Percentiles rank a stretch among this genome's conserved stretches.
phyloP scores from a whole-genome alignment of 805 yeast species.

The Candida ipomoeae region DNA sequence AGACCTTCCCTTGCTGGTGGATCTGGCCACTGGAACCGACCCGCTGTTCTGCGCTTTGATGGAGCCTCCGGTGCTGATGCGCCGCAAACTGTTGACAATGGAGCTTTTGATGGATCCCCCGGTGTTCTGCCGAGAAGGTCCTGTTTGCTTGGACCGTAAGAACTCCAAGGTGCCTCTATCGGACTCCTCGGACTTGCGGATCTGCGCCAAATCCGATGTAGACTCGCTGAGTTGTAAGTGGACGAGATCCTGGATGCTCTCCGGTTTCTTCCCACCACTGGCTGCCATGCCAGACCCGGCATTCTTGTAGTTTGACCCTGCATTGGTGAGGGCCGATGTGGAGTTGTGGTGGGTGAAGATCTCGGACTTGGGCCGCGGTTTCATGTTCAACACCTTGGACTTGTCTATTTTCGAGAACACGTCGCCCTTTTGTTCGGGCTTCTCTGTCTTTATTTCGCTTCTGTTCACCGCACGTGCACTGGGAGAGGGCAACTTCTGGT shows the following conservation, averaged over 20 bases:
- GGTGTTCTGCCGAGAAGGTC: slow-evolving; percentile 28
- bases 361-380: slow-evolving; percentile 15
- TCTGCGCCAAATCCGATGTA: slow-evolving; percentile 16
- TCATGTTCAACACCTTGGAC: slow-evolving; percentile 25
- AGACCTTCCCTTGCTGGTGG: background rate
- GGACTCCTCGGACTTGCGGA: slow-evolving; percentile 19
- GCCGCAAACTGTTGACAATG: slow-evolving; percentile 32
- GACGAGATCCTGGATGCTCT: slow-evolving; percentile 28
- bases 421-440: slow-evolving; percentile 19
- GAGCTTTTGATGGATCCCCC: slow-evolving; percentile 38
- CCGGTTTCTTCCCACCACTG: background rate
- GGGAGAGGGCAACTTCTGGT: background rate
- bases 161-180: slow-evolving; percentile 32
- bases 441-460: background rate
- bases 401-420: slow-evolving; percentile 44
- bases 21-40: background rate
- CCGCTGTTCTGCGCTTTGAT: slow-evolving; percentile 17
- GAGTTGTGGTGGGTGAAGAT: slow-evolving; percentile 1
- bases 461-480: background rate
- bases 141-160: slow-evolving; percentile 31
- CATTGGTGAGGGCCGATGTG: background rate
- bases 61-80: slow-evolving; percentile 38
- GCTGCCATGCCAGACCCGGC: background rate
- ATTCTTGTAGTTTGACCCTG: background rate
- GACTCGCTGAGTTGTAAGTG: slow-evolving; percentile 29